phyloP scores from a whole-genome alignment of 2,329 filamentous ascomycete species.

The Phyllosticta citrichinensis region DNA sequence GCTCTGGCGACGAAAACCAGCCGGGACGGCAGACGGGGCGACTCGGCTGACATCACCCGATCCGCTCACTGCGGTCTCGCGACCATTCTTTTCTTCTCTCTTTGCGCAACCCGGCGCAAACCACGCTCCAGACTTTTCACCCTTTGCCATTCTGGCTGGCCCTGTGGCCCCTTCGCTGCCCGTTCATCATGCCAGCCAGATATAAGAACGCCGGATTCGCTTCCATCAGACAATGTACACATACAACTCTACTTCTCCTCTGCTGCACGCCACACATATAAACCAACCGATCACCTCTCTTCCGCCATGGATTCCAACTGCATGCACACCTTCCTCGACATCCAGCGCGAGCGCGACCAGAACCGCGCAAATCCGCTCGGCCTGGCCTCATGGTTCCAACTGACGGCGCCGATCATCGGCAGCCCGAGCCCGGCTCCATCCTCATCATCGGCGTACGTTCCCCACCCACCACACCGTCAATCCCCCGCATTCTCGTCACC shows the following conservation, averaged over 20 bases:
- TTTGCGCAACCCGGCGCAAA: not conserved
- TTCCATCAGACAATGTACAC: conserved; percentile 1
- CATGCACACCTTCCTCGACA: conserved; percentile 8
- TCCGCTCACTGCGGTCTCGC: not conserved
- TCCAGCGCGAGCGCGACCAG: conserved; percentile 10
- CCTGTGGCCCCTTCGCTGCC: not conserved
- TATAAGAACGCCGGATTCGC: conserved; percentile 1
- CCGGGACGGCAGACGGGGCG: not conserved
- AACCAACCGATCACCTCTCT: not conserved
- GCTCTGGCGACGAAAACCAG: not conserved
- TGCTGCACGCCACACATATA: not conserved
- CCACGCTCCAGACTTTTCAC: not conserved
- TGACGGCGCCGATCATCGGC: conserved; percentile 3
- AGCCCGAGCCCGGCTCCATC: conserved; percentile 15
- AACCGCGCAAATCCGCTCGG: not conserved
- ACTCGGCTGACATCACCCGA: not conserved
- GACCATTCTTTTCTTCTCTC: not conserved
- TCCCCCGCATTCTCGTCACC: not conserved
- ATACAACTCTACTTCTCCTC: not conserved
- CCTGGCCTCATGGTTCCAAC: conserved; percentile 8
- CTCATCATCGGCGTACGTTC: conserved; percentile 20
- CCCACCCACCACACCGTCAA: not conserved
- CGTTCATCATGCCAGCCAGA: not conserved
- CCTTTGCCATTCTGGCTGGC: no score
- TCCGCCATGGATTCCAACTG: not conserved